Conservation (phyloP, 108 stramenopile species). For the Nitzschia putrida region DNA sequence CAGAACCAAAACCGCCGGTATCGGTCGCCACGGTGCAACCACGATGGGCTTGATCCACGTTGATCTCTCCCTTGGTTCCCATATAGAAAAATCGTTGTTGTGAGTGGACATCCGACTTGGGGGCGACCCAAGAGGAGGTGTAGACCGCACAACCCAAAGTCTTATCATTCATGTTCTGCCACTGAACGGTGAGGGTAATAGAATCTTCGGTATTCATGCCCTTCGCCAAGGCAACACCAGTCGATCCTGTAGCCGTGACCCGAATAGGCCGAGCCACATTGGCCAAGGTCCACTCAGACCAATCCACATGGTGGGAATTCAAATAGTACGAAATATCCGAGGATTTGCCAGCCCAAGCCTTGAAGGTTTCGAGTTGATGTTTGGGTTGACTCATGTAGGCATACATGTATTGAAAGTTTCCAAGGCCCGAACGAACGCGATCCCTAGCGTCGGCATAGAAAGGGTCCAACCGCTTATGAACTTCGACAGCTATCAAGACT, state of each 20-base stretch:
- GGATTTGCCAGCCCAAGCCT: conserved; percentile 98
- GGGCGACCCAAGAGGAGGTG: conserved; percentile 97
- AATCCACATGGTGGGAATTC: conserved; percentile 99
- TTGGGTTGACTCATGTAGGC: conserved; percentile 99
- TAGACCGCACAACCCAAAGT: conserved; percentile 92
- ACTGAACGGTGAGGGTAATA: conserved; percentile 97
- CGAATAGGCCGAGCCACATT: conserved; percentile 87
- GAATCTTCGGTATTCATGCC: conserved; percentile 96
- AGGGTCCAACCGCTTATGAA: conserved; percentile 99
- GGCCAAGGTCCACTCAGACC: conserved; percentile 95
- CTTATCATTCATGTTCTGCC: conserved; percentile 84
- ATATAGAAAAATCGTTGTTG: conserved; percentile 99
- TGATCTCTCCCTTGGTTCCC: conserved; percentile 95
- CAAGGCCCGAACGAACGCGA: conserved; percentile 74
- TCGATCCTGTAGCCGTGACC: conserved; percentile 90
- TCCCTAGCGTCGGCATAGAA: conserved; percentile 99
- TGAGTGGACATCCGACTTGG: conserved; percentile 95
- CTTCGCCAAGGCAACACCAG: conserved; percentile 88
- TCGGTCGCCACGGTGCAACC: conserved; percentile 94
- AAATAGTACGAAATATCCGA: conserved; percentile 98
- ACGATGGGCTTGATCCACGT: conserved; percentile 98
- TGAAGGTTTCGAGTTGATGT: conserved; percentile 98
- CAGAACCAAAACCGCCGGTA: conserved; percentile 80
- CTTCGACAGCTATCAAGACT: conserved; percentile 93
- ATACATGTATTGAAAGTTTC: conserved; percentile 96